Evolutionary conservation across 345 rosid species (phyloP).

Genomic region (Leavenworthia alabamica): DNA sequence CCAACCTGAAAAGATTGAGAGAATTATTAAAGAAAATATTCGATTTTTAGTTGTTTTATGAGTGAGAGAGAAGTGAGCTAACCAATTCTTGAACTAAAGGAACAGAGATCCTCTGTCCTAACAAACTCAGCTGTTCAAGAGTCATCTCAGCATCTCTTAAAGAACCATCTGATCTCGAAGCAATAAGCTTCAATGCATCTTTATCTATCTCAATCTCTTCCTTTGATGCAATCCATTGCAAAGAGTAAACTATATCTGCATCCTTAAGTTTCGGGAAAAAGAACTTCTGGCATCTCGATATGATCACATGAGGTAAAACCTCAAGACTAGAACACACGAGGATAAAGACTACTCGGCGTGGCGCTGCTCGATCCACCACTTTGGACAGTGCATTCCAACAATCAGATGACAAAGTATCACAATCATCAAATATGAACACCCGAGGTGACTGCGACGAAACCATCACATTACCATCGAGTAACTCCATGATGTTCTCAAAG

Average conservation of each 20-base stretch:
- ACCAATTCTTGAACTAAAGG: slow-evolving; percentile 94
- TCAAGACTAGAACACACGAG: slow-evolving; percentile 90
- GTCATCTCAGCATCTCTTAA: slow-evolving; percentile 98
- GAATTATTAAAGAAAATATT: neutral
- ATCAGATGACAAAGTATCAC: slow-evolving; percentile 68
- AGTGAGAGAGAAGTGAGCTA: slow-evolving; percentile 9
- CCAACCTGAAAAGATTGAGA: slow-evolving; percentile 58
- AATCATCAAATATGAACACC: slow-evolving; percentile 84
- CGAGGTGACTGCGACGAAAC: slow-evolving; percentile 49
- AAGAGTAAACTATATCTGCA: slow-evolving; percentile 66
- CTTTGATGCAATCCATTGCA: slow-evolving; percentile 79
- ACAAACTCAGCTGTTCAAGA: slow-evolving; percentile 85
- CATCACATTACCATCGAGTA: slow-evolving; percentile 49
- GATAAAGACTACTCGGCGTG: slow-evolving; percentile 71
- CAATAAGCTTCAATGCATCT: slow-evolving; percentile 90
- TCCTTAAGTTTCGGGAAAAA: slow-evolving; percentile 95
- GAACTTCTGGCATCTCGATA: slow-evolving; percentile 95
- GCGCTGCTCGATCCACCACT: slow-evolving; percentile 75
- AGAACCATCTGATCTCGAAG: slow-evolving; percentile 94
- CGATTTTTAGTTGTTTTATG: neutral
- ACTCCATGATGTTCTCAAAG: slow-evolving; percentile 60
- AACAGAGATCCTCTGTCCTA: slow-evolving; percentile 82
- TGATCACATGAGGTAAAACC: slow-evolving; percentile 84
- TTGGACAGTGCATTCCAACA: slow-evolving; percentile 82
- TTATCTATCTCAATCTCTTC: slow-evolving; percentile 75